Percentiles rank a stretch among this genome's conserved stretches.
Conservation (phyloP, 2,329 filamentous ascomycete species). For the Xylariaceae sp. region DNA sequence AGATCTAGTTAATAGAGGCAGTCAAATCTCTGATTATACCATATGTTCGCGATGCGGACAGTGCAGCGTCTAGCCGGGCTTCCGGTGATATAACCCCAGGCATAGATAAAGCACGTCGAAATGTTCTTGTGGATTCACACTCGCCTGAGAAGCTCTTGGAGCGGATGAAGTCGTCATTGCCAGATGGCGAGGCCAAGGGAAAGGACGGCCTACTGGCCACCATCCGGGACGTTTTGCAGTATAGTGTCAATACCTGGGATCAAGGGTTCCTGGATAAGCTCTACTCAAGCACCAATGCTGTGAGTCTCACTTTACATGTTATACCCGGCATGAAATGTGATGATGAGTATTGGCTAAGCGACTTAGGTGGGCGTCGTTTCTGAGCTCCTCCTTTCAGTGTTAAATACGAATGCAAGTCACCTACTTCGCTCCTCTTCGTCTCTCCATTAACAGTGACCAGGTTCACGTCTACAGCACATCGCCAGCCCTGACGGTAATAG, state of each 20-base stretch:
- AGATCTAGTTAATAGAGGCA: slow-evolving; percentile 58
- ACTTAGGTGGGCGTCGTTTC: slow-evolving; percentile 71
- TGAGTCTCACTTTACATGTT: slow-evolving; percentile 32
- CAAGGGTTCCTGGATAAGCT: slow-evolving; percentile 96
- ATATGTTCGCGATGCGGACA: slow-evolving; percentile 67
- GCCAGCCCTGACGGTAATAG: slow-evolving; percentile 79
- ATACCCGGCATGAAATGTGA: neutral
- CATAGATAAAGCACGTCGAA: slow-evolving; percentile 37
- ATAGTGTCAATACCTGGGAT: slow-evolving; percentile 98
- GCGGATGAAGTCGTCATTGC: slow-evolving; percentile 55
- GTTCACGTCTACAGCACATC: slow-evolving; percentile 93
- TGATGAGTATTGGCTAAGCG: neutral
- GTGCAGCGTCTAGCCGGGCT: slow-evolving; percentile 49
- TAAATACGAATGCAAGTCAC: slow-evolving; percentile 78
- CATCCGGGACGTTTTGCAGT: slow-evolving; percentile 67
- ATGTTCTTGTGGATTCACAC: slow-evolving; percentile 60
- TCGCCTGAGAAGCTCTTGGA: slow-evolving; percentile 54
- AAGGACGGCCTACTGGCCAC: slow-evolving; percentile 71
- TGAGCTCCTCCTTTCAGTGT: slow-evolving; percentile 75
- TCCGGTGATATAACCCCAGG: slow-evolving; percentile 44
- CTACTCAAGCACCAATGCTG: slow-evolving; percentile 84
- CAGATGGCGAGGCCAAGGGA: slow-evolving; percentile 51
- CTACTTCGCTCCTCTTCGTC: slow-evolving; percentile 1
- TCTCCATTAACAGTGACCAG: slow-evolving; percentile 33
- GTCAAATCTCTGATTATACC: slow-evolving; percentile 65